A percentile compares a stretch with the other conserved stretches of the same genome.
Conservation (phyloP, 2,329 filamentous ascomycete species). For the Arthroderma sp. region DNA sequence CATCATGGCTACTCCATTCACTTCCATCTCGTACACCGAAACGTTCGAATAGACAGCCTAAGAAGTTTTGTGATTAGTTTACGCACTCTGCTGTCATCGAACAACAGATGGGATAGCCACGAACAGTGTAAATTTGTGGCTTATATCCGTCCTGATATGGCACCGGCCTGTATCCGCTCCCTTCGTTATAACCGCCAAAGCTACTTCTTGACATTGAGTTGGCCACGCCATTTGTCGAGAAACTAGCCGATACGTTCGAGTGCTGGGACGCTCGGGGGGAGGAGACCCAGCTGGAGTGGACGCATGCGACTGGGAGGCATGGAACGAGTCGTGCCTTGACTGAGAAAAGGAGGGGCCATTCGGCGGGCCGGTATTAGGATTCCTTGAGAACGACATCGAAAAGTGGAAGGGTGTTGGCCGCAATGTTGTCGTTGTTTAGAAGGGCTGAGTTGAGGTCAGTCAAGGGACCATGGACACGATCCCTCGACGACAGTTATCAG, state of each 20-base stretch:
- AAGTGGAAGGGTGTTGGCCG: conserved; percentile 4
- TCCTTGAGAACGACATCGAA: conserved; percentile 31
- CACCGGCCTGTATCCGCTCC: conserved; percentile 29
- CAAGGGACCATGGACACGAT: neutral
- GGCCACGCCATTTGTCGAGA: conserved; percentile 26
- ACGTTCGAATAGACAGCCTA: conserved; percentile 45
- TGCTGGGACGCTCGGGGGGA: conserved; percentile 34
- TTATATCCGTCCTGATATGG: conserved; percentile 30
- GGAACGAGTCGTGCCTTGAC: conserved; percentile 32
- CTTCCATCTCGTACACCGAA: conserved; percentile 96
- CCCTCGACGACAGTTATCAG: neutral
- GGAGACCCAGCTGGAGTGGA: conserved; percentile 37
- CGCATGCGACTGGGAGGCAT: conserved; percentile 34
- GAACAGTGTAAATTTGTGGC: conserved; percentile 39
- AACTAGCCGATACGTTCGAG: conserved; percentile 30
- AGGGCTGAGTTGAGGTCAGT: conserved; percentile 19
- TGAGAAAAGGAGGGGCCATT: conserved; percentile 32
- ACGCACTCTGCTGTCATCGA: neutral
- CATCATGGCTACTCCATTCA: conserved; percentile 89
- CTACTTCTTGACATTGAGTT: conserved; percentile 23
- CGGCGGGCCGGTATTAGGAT: conserved; percentile 24
- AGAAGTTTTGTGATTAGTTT: conserved; percentile 4
- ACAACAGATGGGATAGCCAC: conserved; percentile 11
- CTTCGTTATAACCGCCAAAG: conserved; percentile 31
- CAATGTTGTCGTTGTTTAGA: conserved; percentile 18